Base-by-base conservation (phyloP, 2,329 filamentous ascomycete species). In the Trichoderma harzianum region DNA sequence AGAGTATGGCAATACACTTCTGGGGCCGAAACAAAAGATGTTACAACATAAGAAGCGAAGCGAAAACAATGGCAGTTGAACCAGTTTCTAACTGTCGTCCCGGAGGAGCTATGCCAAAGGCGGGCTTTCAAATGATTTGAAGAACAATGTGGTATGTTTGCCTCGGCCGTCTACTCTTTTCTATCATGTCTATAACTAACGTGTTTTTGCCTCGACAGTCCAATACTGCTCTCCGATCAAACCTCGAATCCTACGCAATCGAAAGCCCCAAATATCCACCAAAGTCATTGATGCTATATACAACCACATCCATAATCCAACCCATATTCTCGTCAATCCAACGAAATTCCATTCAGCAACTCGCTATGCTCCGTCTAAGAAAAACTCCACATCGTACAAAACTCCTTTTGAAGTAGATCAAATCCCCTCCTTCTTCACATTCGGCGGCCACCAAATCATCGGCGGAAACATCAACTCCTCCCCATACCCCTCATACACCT, bases 391-490 rank as follows among this genome's bases (percentile, higher is more conserved):
- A n/a, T 4, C 16, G 16, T 43, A 43, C 39, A 24, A n/a, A 12
- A 1, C 28, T n/a, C 55, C 34, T 12, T 5, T 14, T 3, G 32
- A 32, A 43, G 8, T 11, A 16, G 16, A 39, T 26, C 21, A 43
- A 43, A 28, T 1, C 7, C 7, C n/a, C 7, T 53, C 39, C 28
- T 21, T 69, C 39, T 12, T 7, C 43, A 26, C 61, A 51, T 51
- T 26, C 36, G 34, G 61, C 21, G 69, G 68, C 68, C 68, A 71
- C 71, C 71, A 73, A 47, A 73, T 47, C 71, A 71, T 71, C 14
- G 71, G 68, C 28, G 71, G 69, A 57, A 60, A 71, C 51, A 26
- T 26, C 43, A 71, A 7, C 28, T 53, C 16, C 21, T 62, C 28
- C 5, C 39, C 51, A 7, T 39, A 24, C 1, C 47, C 71, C 14